phyloP scores from a whole-genome alignment of 192 early-diverging fungal genomes.

The Coemansia reversa region DNA sequence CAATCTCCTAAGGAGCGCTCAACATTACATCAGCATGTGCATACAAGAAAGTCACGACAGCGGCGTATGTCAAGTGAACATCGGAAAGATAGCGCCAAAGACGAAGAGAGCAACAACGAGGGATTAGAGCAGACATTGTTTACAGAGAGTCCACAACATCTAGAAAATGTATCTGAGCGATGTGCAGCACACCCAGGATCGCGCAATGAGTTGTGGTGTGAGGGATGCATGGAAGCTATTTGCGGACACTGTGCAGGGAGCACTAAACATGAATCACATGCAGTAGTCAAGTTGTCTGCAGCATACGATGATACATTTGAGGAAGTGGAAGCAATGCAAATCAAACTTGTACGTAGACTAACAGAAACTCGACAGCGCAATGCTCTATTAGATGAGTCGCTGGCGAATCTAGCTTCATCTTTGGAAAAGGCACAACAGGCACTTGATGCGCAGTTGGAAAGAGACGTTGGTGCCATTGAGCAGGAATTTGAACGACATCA shows the following conservation, averaged over 20 bases:
- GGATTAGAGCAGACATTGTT: not conserved
- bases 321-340: conserved; percentile 32
- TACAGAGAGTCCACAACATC: not conserved
- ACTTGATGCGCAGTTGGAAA: conserved; percentile 2
- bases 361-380: conserved; percentile 36
- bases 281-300: conserved; percentile 21
- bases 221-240: conserved; percentile 25
- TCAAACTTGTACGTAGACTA: conserved; percentile 26
- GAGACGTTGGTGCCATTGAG: conserved; percentile 1
- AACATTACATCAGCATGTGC: too few species aligned
- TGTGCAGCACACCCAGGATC: conserved; percentile 42
- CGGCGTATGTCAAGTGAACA: too few species aligned
- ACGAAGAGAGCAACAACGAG: too few species aligned
- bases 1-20: too few species aligned
- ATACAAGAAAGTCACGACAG: too few species aligned
- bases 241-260: conserved; percentile 24
- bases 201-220: conserved; percentile 48
- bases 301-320: conserved; percentile 53
- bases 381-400: conserved; percentile 15
- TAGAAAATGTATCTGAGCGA: conserved; percentile 16
- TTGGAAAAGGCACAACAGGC: conserved; percentile 12
- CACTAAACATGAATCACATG: conserved; percentile 6
- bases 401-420: not conserved
- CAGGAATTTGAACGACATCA: not conserved
- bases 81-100: too few species aligned